Percentiles rank a stretch among this genome's conserved stretches.
phyloP scores from a whole-genome alignment of 1,284 basidiomycete species.

The Singerocomus inundabilis region DNA sequence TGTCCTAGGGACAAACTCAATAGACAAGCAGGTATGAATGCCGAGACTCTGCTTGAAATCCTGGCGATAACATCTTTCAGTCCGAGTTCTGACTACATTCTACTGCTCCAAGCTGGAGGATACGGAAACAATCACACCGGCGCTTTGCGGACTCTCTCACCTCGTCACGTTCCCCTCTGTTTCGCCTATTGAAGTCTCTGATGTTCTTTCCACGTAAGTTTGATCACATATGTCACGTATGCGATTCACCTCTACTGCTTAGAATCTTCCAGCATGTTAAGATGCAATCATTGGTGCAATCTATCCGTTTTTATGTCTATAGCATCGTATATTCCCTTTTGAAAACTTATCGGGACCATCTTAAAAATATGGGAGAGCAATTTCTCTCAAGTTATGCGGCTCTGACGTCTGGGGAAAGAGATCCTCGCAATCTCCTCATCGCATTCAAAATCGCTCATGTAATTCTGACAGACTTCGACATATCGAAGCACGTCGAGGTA shows the following conservation, averaged over 20 bases:
- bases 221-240: background rate
- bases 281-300: constrained; percentile 81
- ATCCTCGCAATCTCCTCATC: constrained; percentile 91
- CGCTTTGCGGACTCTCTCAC: constrained; percentile 70
- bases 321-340: constrained; percentile 81
- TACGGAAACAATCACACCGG: constrained; percentile 75
- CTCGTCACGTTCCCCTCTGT: constrained; percentile 69
- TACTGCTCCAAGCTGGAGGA: constrained; percentile 87
- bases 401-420: constrained; percentile 93
- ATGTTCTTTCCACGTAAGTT: constrained; percentile 68
- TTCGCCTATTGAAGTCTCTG: constrained; percentile 67
- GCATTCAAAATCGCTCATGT: constrained; percentile 88
- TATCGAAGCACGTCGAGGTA: constrained; percentile 74
- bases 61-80: constrained; percentile 40
- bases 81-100: constrained; percentile 80
- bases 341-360: constrained; percentile 65
- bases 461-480: constrained; percentile 86
- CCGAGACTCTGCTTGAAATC: background rate
- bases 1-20: constrained; percentile 70
- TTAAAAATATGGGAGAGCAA: constrained; percentile 69
- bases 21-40: constrained; percentile 71
- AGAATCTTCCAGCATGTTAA: constrained; percentile 80
- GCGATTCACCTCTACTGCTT: constrained; percentile 4
- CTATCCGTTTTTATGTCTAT: constrained; percentile 81
- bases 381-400: constrained; percentile 79